Percentiles rank a stretch among this genome's conserved stretches.
Evolutionary conservation across 148 eudicot species (phyloP).

Genomic region (Fagopyrum esculentum): DNA sequence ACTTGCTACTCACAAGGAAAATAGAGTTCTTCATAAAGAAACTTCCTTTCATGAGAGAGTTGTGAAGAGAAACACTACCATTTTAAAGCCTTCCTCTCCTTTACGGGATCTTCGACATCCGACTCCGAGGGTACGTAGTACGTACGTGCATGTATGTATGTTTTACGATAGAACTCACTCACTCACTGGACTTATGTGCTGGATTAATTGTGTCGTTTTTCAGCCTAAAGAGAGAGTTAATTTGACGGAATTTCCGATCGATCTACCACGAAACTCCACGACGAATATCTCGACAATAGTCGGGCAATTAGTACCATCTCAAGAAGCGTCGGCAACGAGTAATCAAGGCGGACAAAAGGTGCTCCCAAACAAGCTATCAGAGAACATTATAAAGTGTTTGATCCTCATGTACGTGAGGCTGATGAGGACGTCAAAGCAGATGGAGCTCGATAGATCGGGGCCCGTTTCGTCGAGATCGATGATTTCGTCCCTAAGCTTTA

Average conservation of each 20-base stretch:
- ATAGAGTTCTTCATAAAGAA: slow-evolving; percentile 19
- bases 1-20: slow-evolving; percentile 14
- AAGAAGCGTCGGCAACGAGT: neutral
- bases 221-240: slow-evolving; percentile 13
- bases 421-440: slow-evolving; percentile 59
- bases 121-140: slow-evolving; percentile 48
- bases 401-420: slow-evolving; percentile 64
- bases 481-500: slow-evolving; percentile 47
- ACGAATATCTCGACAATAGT: neutral
- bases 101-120: slow-evolving; percentile 45
- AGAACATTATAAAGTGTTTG: slow-evolving; percentile 79
- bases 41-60: slow-evolving; percentile 29
- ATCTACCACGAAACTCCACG: slow-evolving; percentile 1
- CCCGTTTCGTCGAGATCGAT: slow-evolving; percentile 47
- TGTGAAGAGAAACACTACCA: slow-evolving; percentile 31
- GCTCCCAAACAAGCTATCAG: slow-evolving; percentile 82
- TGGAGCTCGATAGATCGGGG: slow-evolving; percentile 77
- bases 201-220: neutral
- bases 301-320: neutral
- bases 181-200: too few species aligned
- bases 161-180: neutral
- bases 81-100: slow-evolving; percentile 51
- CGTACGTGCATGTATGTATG: neutral
- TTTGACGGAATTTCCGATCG: slow-evolving; percentile 1
- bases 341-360: slow-evolving; percentile 41